A percentile compares a stretch with the other conserved stretches of the same genome.
Evolutionary conservation across 495 filamentous ascomycete genomes (phyloP).

Genomic region (Lentithecium fluviatile): DNA sequence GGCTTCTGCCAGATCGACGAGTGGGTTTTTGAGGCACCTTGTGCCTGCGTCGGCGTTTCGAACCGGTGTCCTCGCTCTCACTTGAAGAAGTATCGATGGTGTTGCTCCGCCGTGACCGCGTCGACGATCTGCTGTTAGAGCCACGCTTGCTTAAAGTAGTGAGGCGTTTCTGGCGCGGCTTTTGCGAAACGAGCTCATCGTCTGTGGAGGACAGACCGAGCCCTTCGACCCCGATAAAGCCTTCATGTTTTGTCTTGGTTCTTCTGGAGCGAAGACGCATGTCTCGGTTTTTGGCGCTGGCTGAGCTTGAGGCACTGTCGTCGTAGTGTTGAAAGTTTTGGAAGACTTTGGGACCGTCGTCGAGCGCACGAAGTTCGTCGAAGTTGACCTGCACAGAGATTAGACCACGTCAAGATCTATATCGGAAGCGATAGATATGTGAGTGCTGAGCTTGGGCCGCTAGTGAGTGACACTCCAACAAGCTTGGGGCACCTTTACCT

Average conservation of each 20-base stretch:
- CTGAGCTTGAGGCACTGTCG: conserved; percentile 2
- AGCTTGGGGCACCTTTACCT: neutral
- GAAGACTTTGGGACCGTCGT: conserved; percentile 38
- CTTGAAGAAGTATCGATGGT: neutral
- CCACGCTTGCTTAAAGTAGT: neutral
- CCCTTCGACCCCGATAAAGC: conserved; percentile 37
- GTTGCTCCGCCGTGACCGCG: conserved; percentile 25
- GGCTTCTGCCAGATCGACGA: conserved; percentile 27
- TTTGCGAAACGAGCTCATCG: conserved; percentile 16
- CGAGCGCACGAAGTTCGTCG: conserved; percentile 35
- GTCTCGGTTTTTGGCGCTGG: neutral
- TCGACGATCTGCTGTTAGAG: conserved; percentile 9
- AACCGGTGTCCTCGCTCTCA: neutral
- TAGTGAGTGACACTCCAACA: too few species aligned
- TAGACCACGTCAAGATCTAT: neutral
- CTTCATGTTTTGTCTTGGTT: conserved; percentile 18
- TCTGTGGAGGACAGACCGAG: conserved; percentile 36
- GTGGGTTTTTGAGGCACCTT: conserved; percentile 16
- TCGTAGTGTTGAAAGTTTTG: conserved; percentile 31
- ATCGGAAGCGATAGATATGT: neutral
- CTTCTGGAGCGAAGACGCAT: conserved; percentile 26
- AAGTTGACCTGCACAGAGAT: conserved; percentile 34
- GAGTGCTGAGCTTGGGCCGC: too few species aligned
- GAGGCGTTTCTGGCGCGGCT: conserved; percentile 21
- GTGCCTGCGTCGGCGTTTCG: conserved; percentile 6